Evolutionary conservation across 1,284 basidiomycete genomes (phyloP).

Genomic region (Athelia sp.): DNA sequence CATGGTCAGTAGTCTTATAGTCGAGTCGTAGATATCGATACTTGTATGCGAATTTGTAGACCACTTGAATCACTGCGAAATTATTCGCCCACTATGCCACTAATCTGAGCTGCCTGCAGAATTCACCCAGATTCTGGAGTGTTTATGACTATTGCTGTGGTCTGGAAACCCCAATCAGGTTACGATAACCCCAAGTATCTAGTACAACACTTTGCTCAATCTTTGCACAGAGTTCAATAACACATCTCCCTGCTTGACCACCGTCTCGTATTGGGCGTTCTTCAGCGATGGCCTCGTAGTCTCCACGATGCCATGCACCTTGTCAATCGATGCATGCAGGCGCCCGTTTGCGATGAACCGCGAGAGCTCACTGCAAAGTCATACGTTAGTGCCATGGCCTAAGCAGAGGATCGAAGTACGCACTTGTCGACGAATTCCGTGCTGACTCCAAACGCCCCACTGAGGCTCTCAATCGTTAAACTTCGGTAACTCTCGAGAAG

Average conservation of each 20-base stretch:
- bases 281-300: conserved; percentile 88
- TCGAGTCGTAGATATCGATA: no score
- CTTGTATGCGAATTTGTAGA: no score
- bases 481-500: conserved; percentile 89
- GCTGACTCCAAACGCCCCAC: conserved; percentile 86
- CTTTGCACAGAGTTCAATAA: conserved; percentile 76
- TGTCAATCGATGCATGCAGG: conserved; percentile 90
- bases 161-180: no score
- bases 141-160: no score
- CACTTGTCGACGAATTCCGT: conserved; percentile 86
- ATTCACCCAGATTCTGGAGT: no score
- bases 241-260: conserved; percentile 87
- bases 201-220: conserved; percentile 73
- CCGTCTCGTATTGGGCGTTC: conserved; percentile 87
- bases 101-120: no score
- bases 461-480: conserved; percentile 86
- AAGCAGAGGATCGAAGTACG: not conserved
- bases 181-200: conserved; percentile 9
- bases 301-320: conserved; percentile 90
- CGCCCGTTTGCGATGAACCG: conserved; percentile 91
- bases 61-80: no score
- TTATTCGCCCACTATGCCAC: no score
- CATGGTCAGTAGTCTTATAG: no score
- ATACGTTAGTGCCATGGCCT: not conserved
- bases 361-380: conserved; percentile 72